phyloP scores from a whole-genome alignment of 306 rosid species.

The Senna tora region DNA sequence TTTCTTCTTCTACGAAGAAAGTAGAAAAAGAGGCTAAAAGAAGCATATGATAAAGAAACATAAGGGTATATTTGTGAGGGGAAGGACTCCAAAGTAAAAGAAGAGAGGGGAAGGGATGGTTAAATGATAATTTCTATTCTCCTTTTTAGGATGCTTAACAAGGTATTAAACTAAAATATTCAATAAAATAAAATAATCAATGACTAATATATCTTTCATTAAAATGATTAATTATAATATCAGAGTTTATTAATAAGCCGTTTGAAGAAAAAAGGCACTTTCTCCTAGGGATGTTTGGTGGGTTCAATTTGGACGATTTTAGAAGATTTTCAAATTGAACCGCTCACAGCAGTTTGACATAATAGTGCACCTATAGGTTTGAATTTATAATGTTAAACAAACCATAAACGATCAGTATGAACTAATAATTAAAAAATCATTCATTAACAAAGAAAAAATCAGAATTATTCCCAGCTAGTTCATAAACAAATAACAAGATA shows the following conservation, averaged over 20 bases:
- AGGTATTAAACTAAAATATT: not conserved
- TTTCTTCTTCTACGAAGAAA: not conserved
- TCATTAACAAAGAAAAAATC: too few species aligned
- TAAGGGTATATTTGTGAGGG: not conserved
- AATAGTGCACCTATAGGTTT: too few species aligned
- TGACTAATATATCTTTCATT: not conserved
- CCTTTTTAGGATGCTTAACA: not conserved
- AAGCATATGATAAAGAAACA: conserved; percentile 20
- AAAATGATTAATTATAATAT: not conserved
- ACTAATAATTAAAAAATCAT: too few species aligned
- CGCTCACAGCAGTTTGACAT: too few species aligned
- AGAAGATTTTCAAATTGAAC: too few species aligned
- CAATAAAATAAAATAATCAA: not conserved
- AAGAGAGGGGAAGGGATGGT: not conserved
- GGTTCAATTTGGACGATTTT: too few species aligned
- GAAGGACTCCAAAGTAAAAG: not conserved
- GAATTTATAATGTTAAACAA: too few species aligned
- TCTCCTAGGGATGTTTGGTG: too few species aligned
- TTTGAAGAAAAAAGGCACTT: not conserved
- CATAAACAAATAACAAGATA: too few species aligned
- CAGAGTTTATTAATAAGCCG: not conserved
- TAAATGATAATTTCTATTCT: not conserved
- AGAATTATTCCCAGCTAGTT: too few species aligned
- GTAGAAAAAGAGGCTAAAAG: conserved; percentile 7
- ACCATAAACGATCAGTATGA: too few species aligned